Evolutionary conservation across 148 eudicot genomes (phyloP), one percentile per base, ranked within the genome.

Genomic region (Camellia sinensis): DNA sequence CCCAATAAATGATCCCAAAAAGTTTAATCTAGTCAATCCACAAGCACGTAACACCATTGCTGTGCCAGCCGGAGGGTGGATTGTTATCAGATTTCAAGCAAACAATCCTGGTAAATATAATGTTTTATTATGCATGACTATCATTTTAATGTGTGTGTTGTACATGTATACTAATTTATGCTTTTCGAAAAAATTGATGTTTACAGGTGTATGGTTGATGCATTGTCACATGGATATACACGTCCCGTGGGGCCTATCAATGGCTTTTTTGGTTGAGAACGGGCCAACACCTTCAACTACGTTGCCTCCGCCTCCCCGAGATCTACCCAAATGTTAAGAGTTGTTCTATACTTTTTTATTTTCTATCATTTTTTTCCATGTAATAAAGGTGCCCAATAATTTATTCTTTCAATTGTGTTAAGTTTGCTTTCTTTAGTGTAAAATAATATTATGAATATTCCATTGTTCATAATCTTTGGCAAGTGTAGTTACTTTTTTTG

Each of bases 1-100:
- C 56, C 44, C 86, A 0, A 21, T 71, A 0, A 80, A 22, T 7
- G 94, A 87, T 48, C 67, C 83, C 1, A 76, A 65, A 19, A 91
- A 80, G 60, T 88, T 91, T 50, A 92, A 94, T 64, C 76, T 91
- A 2, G 81, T 85, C 1, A 88, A 94, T 66, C 97, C 98, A 57
- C 98, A 92, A 65, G 52, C 71, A 1, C 90, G 90, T 3, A 92
- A 90, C 62, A 94, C 97, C 18, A 86, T 94, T 44, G 92, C 76
- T 6, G 97, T 92, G 4, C 97, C 97, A 0, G 86, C 80, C 19
- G 90, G 92, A 21, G 95, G 93, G 21, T 92, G 95, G 95, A 88
- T 92, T 0, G 92, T 83, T 2, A 70, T 90, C 19, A 77, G 95
- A 80, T 86, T 90, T 52, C 84, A 84, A 7, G 92, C 92, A 29